These are phyloP conservation scores for Wallacemonas sp. DNA, from an alignment of 208 protist species.

Conservation along the genomic window DNA sequence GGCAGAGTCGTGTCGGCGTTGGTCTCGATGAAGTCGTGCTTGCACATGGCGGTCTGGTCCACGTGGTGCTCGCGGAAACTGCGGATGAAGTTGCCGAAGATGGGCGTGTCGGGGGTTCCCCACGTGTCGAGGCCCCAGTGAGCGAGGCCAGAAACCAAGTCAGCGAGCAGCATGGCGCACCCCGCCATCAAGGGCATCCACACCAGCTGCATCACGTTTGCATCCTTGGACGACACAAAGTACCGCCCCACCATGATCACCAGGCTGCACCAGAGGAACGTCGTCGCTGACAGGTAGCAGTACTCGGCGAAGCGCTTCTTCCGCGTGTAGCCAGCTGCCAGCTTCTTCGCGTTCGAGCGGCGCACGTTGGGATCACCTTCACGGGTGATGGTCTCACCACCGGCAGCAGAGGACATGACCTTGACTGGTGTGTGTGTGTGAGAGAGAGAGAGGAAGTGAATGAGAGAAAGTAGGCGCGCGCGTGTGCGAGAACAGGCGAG, in stretches of 20 bases:
- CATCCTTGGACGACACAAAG: slow-evolving; percentile 61
- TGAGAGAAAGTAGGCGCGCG: background rate
- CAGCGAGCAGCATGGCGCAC: slow-evolving; percentile 83
- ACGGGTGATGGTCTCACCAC: slow-evolving; percentile 30
- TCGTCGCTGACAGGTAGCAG: slow-evolving; percentile 68
- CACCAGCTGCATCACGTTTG: slow-evolving; percentile 56
- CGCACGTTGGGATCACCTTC: slow-evolving; percentile 55
- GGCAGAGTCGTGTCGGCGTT: slow-evolving; percentile 94
- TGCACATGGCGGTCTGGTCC: slow-evolving; percentile 87
- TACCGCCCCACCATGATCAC: slow-evolving; percentile 63
- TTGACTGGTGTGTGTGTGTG: background rate
- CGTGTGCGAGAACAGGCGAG: background rate
- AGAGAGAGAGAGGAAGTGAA: background rate
- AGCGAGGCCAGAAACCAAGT: slow-evolving; percentile 89
- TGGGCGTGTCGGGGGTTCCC: slow-evolving; percentile 84
- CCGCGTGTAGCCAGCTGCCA: slow-evolving; percentile 82
- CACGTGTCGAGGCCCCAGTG: slow-evolving; percentile 95
- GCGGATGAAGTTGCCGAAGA: slow-evolving; percentile 93
- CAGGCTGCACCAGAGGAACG: slow-evolving; percentile 59
- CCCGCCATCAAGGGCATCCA: slow-evolving; percentile 64
- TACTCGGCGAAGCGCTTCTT: slow-evolving; percentile 83
- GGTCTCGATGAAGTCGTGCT: slow-evolving; percentile 94
- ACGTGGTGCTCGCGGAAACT: slow-evolving; percentile 96
- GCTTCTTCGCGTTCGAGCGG: slow-evolving; percentile 73
- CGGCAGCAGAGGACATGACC: slow-evolving; percentile 11